These are phyloP conservation scores for Penicillium ochrochloron DNA, from an alignment of 495 filamentous ascomycete genomes.

Conservation along the genomic window DNA sequence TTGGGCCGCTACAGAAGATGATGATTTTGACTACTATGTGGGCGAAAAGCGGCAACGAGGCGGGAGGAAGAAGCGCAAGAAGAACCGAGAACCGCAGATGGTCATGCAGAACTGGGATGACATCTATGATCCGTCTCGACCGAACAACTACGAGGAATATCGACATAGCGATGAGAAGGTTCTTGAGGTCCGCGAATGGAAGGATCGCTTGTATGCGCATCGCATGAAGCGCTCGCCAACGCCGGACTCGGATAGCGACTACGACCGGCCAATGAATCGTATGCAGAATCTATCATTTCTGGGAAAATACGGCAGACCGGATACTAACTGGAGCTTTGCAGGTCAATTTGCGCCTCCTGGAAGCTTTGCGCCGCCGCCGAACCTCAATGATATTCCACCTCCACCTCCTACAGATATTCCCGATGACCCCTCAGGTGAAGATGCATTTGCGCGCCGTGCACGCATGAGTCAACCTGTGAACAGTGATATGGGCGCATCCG, in stretches of 20 bases:
- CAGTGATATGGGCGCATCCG: slow-evolving; percentile 18
- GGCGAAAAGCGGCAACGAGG: slow-evolving; percentile 73
- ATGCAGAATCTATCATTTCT: slow-evolving; percentile 32
- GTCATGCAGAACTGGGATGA: slow-evolving; percentile 86
- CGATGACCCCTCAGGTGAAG: slow-evolving; percentile 68
- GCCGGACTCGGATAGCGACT: slow-evolving; percentile 63
- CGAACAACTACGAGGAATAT: slow-evolving; percentile 88
- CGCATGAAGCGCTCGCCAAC: slow-evolving; percentile 56
- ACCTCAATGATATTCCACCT: slow-evolving; percentile 45
- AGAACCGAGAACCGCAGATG: slow-evolving; percentile 65
- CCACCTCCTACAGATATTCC: slow-evolving; percentile 44
- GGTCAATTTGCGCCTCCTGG: slow-evolving; percentile 74
- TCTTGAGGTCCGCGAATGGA: slow-evolving; percentile 83
- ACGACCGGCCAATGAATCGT: slow-evolving; percentile 56
- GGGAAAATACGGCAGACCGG: neutral
- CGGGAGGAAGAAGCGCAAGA: slow-evolving; percentile 87
- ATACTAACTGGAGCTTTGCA: slow-evolving; percentile 33
- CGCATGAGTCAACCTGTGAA: slow-evolving; percentile 43
- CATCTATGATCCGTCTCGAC: slow-evolving; percentile 83
- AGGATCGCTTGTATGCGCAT: slow-evolving; percentile 80
- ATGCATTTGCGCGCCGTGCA: slow-evolving; percentile 70
- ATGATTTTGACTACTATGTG: slow-evolving; percentile 67
- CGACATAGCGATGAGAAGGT: slow-evolving; percentile 83
- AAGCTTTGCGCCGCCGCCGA: slow-evolving; percentile 75
- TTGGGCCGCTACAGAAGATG: slow-evolving; percentile 80